Evolutionary conservation across 2,329 filamentous ascomycete species (phyloP).

Genomic region (Ophiobolus disseminans): DNA sequence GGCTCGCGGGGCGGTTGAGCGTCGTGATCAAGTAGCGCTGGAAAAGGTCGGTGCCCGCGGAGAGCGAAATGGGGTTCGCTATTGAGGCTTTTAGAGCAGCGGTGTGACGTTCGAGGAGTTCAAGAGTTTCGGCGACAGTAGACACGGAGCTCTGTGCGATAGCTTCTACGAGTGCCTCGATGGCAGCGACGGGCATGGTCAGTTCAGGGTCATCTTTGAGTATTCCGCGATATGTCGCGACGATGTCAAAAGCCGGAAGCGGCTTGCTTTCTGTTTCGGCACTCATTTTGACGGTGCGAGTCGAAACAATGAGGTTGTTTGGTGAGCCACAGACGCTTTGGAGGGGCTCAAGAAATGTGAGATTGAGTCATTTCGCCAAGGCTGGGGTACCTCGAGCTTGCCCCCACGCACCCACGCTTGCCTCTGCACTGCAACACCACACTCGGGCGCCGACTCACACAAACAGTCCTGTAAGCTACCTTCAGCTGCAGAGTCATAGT

Average conservation of each 20-base stretch:
- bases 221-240: slow-evolving; percentile 69
- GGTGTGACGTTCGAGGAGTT: slow-evolving; percentile 80
- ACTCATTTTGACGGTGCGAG: slow-evolving; percentile 32
- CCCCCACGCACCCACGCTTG: slow-evolving; percentile 9
- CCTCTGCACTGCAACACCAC: slow-evolving; percentile 1
- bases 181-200: slow-evolving; percentile 94
- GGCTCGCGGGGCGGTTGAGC: slow-evolving; percentile 59
- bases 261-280: slow-evolving; percentile 21
- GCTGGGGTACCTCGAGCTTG: slow-evolving; percentile 10
- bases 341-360: slow-evolving; percentile 26
- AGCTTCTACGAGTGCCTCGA: slow-evolving; percentile 87
- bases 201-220: slow-evolving; percentile 77
- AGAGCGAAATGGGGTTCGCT: slow-evolving; percentile 87
- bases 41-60: slow-evolving; percentile 94
- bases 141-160: slow-evolving; percentile 79
- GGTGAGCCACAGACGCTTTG: slow-evolving; percentile 17
- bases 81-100: slow-evolving; percentile 78
- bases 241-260: slow-evolving; percentile 59
- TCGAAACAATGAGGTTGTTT: not conserved
- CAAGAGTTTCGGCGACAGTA: slow-evolving; percentile 93
- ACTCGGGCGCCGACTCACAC: not conserved
- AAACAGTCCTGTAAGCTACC: not conserved
- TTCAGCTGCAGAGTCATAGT: no score
- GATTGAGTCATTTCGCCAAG: slow-evolving; percentile 23
- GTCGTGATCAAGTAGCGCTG: slow-evolving; percentile 88